Percentiles rank a stretch among this genome's conserved stretches.
Evolutionary conservation across 208 protist species (phyloP).

Genomic region (Trypanosoma brucei): DNA sequence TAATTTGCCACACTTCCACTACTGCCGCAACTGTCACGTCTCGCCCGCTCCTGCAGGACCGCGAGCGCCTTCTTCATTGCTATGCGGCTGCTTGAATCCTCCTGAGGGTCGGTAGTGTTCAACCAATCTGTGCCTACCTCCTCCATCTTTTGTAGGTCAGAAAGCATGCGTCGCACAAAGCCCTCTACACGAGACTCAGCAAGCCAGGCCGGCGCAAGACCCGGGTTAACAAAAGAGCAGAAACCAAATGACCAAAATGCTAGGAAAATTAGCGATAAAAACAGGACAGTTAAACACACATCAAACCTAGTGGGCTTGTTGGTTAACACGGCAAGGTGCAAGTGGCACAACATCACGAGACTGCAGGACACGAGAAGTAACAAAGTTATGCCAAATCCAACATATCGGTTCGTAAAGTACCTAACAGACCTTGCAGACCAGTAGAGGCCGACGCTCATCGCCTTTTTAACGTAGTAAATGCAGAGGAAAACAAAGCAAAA

Average conservation of each 20-base stretch:
- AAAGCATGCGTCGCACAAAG: conserved; percentile 36
- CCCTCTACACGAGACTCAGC: conserved; percentile 32
- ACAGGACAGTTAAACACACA: not conserved
- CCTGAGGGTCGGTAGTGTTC: no score
- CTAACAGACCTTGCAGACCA: not conserved
- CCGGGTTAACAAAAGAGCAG: conserved; percentile 23
- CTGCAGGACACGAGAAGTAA: not conserved
- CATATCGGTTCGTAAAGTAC: not conserved
- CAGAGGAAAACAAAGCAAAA: not conserved
- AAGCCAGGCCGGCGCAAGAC: conserved; percentile 31
- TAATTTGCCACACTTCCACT: not conserved
- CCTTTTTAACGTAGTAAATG: not conserved
- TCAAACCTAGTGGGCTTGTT: not conserved
- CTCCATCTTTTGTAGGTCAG: not conserved
- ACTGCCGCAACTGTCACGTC: not conserved
- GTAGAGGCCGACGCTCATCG: not conserved
- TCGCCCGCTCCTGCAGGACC: not conserved
- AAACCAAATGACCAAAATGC: conserved; percentile 7
- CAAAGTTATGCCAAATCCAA: conserved; percentile 5
- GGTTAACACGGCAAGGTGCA: conserved; percentile 1
- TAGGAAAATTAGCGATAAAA: not conserved
- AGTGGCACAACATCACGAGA: not conserved
- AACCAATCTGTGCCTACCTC: no score
- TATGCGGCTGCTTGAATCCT: not conserved
- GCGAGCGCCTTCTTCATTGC: conserved; percentile 16